Conservation (phyloP, 805 yeast genomes). For the Kuraishia ogatae region DNA sequence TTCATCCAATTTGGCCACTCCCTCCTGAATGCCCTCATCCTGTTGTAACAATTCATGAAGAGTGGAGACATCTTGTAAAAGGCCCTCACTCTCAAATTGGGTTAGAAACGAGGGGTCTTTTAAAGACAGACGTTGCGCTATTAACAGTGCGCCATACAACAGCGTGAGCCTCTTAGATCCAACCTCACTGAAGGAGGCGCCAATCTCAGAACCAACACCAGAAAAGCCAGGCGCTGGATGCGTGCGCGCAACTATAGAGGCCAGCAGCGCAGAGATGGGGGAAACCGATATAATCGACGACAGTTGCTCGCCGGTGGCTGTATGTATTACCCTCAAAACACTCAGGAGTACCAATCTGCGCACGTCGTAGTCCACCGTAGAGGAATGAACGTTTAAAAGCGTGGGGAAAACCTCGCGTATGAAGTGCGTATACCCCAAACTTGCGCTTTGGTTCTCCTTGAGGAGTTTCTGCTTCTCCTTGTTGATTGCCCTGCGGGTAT, state of each 20-base stretch:
- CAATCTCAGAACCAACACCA: background rate
- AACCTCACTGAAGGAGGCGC: background rate
- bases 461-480: conserved; percentile 23
- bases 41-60: conserved; percentile 20
- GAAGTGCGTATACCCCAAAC: conserved; percentile 20
- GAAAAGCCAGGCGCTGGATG: background rate
- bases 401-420: conserved; percentile 39
- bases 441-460: background rate
- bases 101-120: background rate
- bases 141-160: conserved; percentile 41
- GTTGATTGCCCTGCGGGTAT: conserved; percentile 17
- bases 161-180: conserved; percentile 15
- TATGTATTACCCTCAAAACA: conserved; percentile 40
- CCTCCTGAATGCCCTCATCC: conserved; percentile 6
- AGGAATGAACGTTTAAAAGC: conserved; percentile 56
- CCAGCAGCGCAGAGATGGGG: conserved; percentile 39
- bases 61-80: conserved; percentile 39
- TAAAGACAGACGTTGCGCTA: conserved; percentile 11
- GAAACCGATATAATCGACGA: conserved; percentile 22
- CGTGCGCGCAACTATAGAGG: conserved; percentile 41
- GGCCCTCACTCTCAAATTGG: conserved; percentile 55
- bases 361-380: conserved; percentile 60
- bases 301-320: conserved; percentile 25
- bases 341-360: conserved; percentile 49
- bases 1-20: background rate